Base-by-base conservation (phyloP, 1,139 yeast species). In the Debaryomyces psychrophilus region DNA sequence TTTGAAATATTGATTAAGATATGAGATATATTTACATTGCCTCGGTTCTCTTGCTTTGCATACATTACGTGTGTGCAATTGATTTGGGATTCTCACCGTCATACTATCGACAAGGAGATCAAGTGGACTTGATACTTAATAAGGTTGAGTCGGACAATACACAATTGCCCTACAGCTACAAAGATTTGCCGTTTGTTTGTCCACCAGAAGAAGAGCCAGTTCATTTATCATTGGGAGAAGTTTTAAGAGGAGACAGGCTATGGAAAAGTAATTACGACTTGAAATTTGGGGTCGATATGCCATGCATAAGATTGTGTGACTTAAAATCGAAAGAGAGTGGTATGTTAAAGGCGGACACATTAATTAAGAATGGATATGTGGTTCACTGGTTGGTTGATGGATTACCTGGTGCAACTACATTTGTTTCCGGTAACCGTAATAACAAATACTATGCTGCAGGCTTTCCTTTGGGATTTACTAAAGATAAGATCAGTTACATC, bases 351-450 rank as follows among this genome's bases (percentile, higher is more conserved):
- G 90, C 95, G 0, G 81, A 76, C 44, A 73, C 79, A 25, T 68
- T 90, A 48, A 82, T 90, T 41, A 72, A 79, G 53, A 71, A 83
- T 46, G 88, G 88, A 2, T 90, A 90, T 57, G 85, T 85, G 44
- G 90, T 79, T 9, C 93, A 90, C 59, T 90, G 97, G 97, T 67
- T 81, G 37, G 73, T 90, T 17, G 97, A 90, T 67, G 90, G 85
- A 15, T 68, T 90, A 34, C 97, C 97, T 0, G 96, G 95, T 2
- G 95, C 96, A 3, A 89, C 97, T 4, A 87, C 96, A 0, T 87
- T 85, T 59, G 81, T 85, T 29, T 82, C 87, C 6, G 76, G 82
- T 4, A 81, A 78, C 40, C 78, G 76, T 36, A 71, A 79, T 36
- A 69, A 73, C 43, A 85, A 88, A 59, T 87, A 85, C 63, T 90